Evolutionary conservation across 163 green algal genomes (phyloP).

Genomic region (Dunaliella salina): DNA sequence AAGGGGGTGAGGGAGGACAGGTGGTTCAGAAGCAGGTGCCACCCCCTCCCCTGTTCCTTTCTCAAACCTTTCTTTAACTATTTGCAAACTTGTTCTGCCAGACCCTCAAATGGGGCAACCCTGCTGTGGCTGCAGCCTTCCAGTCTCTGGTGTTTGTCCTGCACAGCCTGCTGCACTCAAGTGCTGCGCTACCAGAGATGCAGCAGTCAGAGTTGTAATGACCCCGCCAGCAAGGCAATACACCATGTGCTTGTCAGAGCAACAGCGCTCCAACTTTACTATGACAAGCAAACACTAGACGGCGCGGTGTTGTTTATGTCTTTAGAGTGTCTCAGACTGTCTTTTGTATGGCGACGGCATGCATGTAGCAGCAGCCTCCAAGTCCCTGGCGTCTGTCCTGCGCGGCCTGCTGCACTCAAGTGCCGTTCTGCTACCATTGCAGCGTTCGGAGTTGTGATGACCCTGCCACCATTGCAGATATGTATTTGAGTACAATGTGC

Average conservation of each 20-base stretch:
- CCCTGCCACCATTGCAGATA: too few relatives aligned
- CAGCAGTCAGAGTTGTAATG: neutral
- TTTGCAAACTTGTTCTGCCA: neutral
- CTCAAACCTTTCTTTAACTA: neutral
- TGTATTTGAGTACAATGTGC: neutral
- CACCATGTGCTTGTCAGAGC: neutral
- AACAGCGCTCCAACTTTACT: neutral
- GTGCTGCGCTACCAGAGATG: neutral
- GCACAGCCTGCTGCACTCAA: neutral
- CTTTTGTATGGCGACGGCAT: too few relatives aligned
- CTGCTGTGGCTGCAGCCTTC: neutral
- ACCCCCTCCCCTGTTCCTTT: neutral
- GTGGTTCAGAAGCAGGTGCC: too few relatives aligned
- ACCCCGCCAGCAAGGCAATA: neutral
- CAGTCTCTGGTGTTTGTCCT: neutral
- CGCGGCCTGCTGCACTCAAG: too few relatives aligned
- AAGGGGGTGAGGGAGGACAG: too few relatives aligned
- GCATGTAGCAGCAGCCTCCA: too few relatives aligned
- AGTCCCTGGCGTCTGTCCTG: too few relatives aligned
- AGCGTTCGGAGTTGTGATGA: too few relatives aligned
- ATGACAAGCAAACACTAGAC: neutral
- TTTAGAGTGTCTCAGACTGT: too few relatives aligned
- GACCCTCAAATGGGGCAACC: neutral
- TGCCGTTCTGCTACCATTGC: too few relatives aligned
- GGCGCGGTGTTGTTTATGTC: neutral